Conservation (phyloP, 2,329 filamentous ascomycete species). For the Sphaerostilbella broomeana region DNA sequence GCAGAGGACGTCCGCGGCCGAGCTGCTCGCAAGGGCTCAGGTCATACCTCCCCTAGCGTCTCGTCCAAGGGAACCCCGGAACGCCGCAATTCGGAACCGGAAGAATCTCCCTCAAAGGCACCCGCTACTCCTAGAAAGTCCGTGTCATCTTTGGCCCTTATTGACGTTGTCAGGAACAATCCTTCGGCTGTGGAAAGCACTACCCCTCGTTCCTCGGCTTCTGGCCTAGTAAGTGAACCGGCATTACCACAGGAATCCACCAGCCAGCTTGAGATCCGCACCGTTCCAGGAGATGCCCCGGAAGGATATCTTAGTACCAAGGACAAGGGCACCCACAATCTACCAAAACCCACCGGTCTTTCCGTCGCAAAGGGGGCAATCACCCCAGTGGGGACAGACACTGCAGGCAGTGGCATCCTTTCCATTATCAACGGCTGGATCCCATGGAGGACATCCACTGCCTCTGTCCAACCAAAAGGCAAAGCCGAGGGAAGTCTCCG, state of each 20-base stretch:
- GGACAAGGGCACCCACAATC: neutral
- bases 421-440: slow-evolving; percentile 41
- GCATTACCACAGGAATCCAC: slow-evolving; percentile 52
- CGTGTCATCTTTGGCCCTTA: slow-evolving; percentile 31
- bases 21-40: slow-evolving; percentile 32
- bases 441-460: slow-evolving; percentile 32
- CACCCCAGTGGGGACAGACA: slow-evolving; percentile 19
- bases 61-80: slow-evolving; percentile 26
- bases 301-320: slow-evolving; percentile 16
- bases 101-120: slow-evolving; percentile 15
- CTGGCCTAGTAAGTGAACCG: slow-evolving; percentile 46
- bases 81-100: slow-evolving; percentile 19
- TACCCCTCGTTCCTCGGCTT: slow-evolving; percentile 30
- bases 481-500: slow-evolving; percentile 52
- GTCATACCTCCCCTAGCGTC: slow-evolving; percentile 25
- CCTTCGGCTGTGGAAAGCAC: slow-evolving; percentile 21
- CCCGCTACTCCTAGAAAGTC: slow-evolving; percentile 19
- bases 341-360: slow-evolving; percentile 18
- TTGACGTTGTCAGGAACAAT: slow-evolving; percentile 31
- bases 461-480: slow-evolving; percentile 27
- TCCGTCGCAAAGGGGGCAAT: slow-evolving; percentile 23
- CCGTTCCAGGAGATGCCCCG: slow-evolving; percentile 23
- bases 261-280: slow-evolving; percentile 42
- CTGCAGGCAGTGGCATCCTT: slow-evolving; percentile 26
- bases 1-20: slow-evolving; percentile 49